Base-by-base conservation (phyloP, 202 grass and related monocot species). In the Setaria viridis region DNA sequence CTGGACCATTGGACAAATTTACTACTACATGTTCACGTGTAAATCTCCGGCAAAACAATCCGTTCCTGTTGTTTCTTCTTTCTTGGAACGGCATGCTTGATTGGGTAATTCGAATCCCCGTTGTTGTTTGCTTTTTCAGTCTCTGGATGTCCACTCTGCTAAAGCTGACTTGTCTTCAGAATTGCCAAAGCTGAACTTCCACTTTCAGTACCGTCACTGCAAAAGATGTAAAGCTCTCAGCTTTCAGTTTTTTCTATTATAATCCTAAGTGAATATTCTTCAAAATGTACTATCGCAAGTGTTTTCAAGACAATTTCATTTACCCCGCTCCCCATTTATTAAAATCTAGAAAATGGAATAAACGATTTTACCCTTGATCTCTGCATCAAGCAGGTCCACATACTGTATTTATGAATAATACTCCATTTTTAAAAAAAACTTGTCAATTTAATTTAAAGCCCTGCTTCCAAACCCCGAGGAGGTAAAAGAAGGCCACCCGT, bases 381-480 rank as follows among this genome's bases (percentile, higher is more conserved):
- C 72, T 67, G 70, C 47, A 53, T 50, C 45, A 54, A 42, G 59
- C 30, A 53, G 72, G 58, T 19, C 72, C 30, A 76, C 72, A 57
- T 41, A 41, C 43, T 46, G 42, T 70, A 47, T 70, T 30, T 13
- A 82, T 82, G 39, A 62, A 75, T 15, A 55, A 9, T 56, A 57
- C 11, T 19, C 35, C 19, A 47, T 41, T 6, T 9, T 42, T 20
- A 75, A 67, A 80, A 79, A 60, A 46, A 14, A 53, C 19, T 30
- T 51, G 68, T 37, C 11, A 37, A 25, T 60, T 60, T 33, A 37
- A 9, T 73, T 6, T 42, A 67, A 76, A 78, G 59, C 16, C 43
- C 69, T 77, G 50, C 32, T 11, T 81, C 54, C 85, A 57, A 84
- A 67, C 83, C 84, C 74, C 89, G 82, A 91, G 82, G 33, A 85